Conservation (phyloP, 192 early-diverging fungal genomes). For the Entomortierella chlamydospora region DNA sequence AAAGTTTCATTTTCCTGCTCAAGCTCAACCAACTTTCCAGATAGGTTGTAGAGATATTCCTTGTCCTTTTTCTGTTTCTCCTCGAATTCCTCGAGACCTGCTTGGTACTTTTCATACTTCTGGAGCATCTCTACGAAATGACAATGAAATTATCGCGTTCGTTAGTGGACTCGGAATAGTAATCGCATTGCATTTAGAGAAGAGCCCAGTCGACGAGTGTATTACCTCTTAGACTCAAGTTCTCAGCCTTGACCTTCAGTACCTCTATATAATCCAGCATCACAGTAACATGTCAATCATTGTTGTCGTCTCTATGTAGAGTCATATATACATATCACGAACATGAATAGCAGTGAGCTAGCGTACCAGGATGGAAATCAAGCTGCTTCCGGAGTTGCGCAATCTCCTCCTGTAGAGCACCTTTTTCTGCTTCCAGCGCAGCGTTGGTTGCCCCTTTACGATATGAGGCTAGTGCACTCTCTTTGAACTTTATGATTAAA, state of each 20-base stretch:
- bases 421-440: constrained; percentile 42
- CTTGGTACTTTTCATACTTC: constrained; percentile 43
- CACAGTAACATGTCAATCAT: too few species aligned
- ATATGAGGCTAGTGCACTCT: constrained; percentile 35
- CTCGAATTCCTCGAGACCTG: constrained; percentile 35
- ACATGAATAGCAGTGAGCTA: too few species aligned
- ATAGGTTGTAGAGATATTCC: constrained; percentile 32
- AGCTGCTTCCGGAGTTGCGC: constrained; percentile 36
- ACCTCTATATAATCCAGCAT: constrained; percentile 10
- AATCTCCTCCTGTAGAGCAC: constrained; percentile 41
- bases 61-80: constrained; percentile 45
- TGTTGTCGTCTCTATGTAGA: too few species aligned
- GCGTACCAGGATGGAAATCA: constrained; percentile 54
- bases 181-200: too few species aligned
- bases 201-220: not conserved
- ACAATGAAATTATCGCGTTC: not conserved
- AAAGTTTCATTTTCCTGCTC: constrained; percentile 35
- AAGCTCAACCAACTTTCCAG: constrained; percentile 25
- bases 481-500: constrained; percentile 49
- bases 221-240: constrained; percentile 42
- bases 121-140: constrained; percentile 24
- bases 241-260: constrained; percentile 47
- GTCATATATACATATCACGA: too few species aligned
- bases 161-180: too few species aligned
- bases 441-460: constrained; percentile 35